Base-by-base conservation (phyloP, 805 yeast species). In the Yarrowia phangngaensis region DNA sequence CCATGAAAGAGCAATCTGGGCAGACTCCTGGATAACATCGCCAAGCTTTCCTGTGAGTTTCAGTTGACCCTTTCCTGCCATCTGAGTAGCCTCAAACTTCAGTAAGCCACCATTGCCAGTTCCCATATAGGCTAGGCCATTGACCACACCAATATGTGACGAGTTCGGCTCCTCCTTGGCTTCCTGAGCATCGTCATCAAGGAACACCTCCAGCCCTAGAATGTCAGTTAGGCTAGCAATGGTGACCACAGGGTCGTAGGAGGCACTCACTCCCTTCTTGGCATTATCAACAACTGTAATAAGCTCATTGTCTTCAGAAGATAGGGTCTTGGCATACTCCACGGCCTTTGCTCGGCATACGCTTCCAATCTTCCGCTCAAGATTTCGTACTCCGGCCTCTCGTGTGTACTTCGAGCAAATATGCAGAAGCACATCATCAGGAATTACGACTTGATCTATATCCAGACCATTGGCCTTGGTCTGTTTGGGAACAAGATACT, bases 101-200 rank as follows among this genome's bases (percentile, higher is more conserved):
- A 88, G 68, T 1, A 84, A 78, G 1, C 90, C 81, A 0, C 96
- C 96, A 4, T 83, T 78, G 1, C 96, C 96, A 57, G 82, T 84
- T 3, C 87, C 78, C 67, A 84, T 86, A 64, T 87, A 88, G 2
- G 95, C 85, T 52, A 88, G 68, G 0, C 96, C 97, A 61, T 86
- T 85, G 8, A 86, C 96, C 6, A 86, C 74, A 2, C 96, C 95
- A 11, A 33, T 33, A 17, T 45, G 40, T 24, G 38, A 33, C 28
- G 48, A 29, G 35, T 29, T 41, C 29, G 34, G 34, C 35, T 41
- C 48, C 19, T 66, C 63, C 1, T 80, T 76, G 20, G 61, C 62
- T 12, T 64, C 68, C n/a, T 71, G 61, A 27, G 74, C 64, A 19
- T 63, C 66, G 17, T 73, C 75, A 33, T 69, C 64, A 12, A 69